These are phyloP conservation scores for Verticillium zaregamsianum DNA, from an alignment of 2,329 filamentous ascomycete genomes.

Conservation along the genomic window DNA sequence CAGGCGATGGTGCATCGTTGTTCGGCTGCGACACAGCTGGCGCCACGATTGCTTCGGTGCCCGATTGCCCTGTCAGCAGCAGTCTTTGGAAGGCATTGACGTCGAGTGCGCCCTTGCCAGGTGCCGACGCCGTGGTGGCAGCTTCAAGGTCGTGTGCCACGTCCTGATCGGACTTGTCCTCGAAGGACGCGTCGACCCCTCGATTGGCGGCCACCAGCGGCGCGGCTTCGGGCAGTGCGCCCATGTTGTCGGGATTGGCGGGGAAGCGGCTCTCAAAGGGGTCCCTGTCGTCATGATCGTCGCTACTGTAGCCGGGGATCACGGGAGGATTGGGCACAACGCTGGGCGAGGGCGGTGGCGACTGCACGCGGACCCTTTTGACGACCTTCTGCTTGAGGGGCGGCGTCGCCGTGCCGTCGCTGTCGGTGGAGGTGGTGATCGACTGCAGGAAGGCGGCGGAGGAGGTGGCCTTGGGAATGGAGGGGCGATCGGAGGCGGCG, in stretches of 20 bases:
- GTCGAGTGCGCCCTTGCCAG: slow-evolving; percentile 52
- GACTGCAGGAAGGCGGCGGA: slow-evolving; percentile 21
- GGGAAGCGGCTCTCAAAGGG: slow-evolving; percentile 10
- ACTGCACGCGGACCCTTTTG: slow-evolving; percentile 65
- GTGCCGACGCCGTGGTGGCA: slow-evolving; percentile 10
- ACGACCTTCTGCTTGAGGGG: slow-evolving; percentile 44
- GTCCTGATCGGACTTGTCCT: slow-evolving; percentile 41
- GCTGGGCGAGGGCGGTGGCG: slow-evolving; percentile 52
- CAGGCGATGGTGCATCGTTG: slow-evolving; percentile 21
- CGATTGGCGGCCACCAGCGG: slow-evolving; percentile 13
- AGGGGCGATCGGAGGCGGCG: slow-evolving; percentile 2
- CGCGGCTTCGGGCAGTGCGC: slow-evolving; percentile 8
- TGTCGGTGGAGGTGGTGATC: slow-evolving; percentile 20
- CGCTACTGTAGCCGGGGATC: slow-evolving; percentile 25
- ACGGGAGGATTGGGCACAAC: neutral
- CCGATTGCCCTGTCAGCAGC: slow-evolving; percentile 67
- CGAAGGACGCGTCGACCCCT: slow-evolving; percentile 38
- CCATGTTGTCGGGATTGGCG: slow-evolving; percentile 7
- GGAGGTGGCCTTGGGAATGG: slow-evolving; percentile 18
- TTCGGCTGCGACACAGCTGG: slow-evolving; percentile 13
- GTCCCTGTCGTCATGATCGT: slow-evolving; percentile 16
- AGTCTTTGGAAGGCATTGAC: slow-evolving; percentile 75
- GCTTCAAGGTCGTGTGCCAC: slow-evolving; percentile 24
- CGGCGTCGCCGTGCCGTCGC: slow-evolving; percentile 12
- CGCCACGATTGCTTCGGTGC: slow-evolving; percentile 8